Base-by-base conservation (phyloP, 1,139 yeast species). In the Magnusiomyces ingens region DNA sequence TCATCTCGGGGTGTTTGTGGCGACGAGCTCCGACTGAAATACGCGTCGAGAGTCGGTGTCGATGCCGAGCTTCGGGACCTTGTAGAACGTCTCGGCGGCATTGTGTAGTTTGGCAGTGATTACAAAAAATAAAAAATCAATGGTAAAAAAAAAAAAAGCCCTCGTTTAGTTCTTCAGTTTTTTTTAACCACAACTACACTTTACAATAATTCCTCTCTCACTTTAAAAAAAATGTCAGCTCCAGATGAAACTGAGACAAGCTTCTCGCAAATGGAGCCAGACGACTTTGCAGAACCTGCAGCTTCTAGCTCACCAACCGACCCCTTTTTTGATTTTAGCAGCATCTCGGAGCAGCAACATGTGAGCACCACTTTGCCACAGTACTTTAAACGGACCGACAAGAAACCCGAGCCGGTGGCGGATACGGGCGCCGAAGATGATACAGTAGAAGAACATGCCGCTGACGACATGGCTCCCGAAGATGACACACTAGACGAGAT, bases 301-400 rank as follows among this genome's bases (percentile, higher is more conserved):
- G 45, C 22, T 32, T 42, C 45, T 8, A 42, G 29, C n/a, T 35
- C 17, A 6, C 50, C 46, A 22, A 32, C 43, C 13, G 48, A 49
- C 21, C 52, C 52, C 2, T 53, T 53, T 32, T 45, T 49, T 45
- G 46, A 44, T 32, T 53, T 53, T 26, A 47, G 51, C n/a, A 53
- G 55, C 43, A 50, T 53, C 19, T 50, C 55, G 2, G 45, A 53
- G 19, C 55, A 47, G 26, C 4, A 19, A 11, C 15, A 35, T 12
- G 29, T 53, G 6, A 26, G 47, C 26, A 53, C 55, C 10, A n/a
- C 52, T 37, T 37, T 53, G 22, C 51, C 51, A 5, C 51, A 45
- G 18, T 52, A 48, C 36, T 52, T 48, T 18, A 52, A 52, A 21
- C 51, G 44, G 12, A 21, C 29, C 26, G 40, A 38, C 3, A 36